Evolutionary conservation across 345 rosid genomes (phyloP), one percentile per base, ranked within the genome.

Genomic region (Clarkia xantiana): DNA sequence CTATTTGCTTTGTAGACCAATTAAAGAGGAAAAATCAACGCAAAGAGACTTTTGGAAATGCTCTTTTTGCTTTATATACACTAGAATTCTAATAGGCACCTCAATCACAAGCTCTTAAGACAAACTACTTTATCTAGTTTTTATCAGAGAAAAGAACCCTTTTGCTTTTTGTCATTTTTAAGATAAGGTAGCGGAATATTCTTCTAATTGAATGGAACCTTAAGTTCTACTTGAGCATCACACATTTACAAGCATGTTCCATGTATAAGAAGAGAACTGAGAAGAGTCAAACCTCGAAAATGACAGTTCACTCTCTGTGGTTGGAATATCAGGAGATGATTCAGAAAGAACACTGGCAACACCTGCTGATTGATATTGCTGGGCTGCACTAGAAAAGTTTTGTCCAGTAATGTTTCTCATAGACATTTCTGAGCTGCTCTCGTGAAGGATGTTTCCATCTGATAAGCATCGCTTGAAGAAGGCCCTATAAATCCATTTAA

Each of bases 281-380:
- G 48, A 55, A 52, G 48, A 60, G 42, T 22, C 67, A 66, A 58
- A 91, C 99, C 95, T 87, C 42, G 95, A 80, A 72, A 66, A 74
- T 45, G 88, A 25, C 34, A 84, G 51, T 43, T 80, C 86, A 57
- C 71, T 73, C 50, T 71, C 87, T 59, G 81, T 78, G 57, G 86
- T 69, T 57, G 95, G 79, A 76, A 82, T 84, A 54, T 84, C 95
- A 36, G 95, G 96, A 39, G 99, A 87, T 23, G 94, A 84, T 53
- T 87, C 96, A 9, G 74, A 72, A 62, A 78, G 74, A 54, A 68
- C 63, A 60, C 70, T 66, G 57, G 43, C 71, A 60, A 55, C 72
- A 60, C 60, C 76, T 53, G 58, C 64, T 55, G 74, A 75, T 34
- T 49, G 73, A 56, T 65, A 64, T 9, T 78, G 75, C 38, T 79